phyloP scores from a whole-genome alignment of 2,329 filamentous ascomycete species.

The Lachnellula subtilissima region DNA sequence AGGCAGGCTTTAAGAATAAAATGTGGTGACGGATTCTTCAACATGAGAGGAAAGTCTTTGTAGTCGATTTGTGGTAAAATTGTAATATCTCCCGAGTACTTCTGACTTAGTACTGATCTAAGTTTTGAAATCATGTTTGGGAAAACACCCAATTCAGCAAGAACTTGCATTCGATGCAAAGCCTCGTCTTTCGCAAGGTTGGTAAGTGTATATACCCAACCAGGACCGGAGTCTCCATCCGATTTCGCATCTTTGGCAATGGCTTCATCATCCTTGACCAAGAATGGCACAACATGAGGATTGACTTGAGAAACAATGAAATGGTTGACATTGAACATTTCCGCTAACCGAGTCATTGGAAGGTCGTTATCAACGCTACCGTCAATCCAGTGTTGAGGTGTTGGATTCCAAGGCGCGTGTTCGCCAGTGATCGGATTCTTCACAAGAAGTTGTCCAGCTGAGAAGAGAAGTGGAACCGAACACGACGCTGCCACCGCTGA shows the following conservation, averaged over 20 bases:
- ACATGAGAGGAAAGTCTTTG: conserved; percentile 67
- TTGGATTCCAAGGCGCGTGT: conserved; percentile 78
- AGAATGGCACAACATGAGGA: conserved; percentile 84
- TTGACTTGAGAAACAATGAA: conserved; percentile 98
- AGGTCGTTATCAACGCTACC: conserved; percentile 93
- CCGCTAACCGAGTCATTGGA: conserved; percentile 81
- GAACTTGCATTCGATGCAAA: conserved; percentile 72
- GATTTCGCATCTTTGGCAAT: conserved; percentile 36
- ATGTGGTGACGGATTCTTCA: conserved; percentile 78
- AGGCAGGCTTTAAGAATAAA: conserved; percentile 80
- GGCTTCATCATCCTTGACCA: conserved; percentile 64
- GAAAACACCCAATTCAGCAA: conserved; percentile 75
- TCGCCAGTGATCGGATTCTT: conserved; percentile 80
- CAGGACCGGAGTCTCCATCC: conserved; percentile 26
- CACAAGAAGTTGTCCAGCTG: conserved; percentile 69
- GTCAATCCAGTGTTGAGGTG: conserved; percentile 83
- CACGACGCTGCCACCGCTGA: conserved; percentile 95
- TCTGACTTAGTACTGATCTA: conserved; percentile 77
- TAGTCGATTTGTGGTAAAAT: conserved; percentile 78
- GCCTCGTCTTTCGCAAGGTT: conserved; percentile 74
- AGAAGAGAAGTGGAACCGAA: conserved; percentile 84
- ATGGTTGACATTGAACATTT: conserved; percentile 98
- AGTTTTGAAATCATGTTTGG: conserved; percentile 75
- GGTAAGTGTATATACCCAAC: conserved; percentile 63
- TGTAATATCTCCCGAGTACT: conserved; percentile 92